These are phyloP conservation scores for Coelastrella sp. DNA, from an alignment of 139 green algal genomes.

Conservation along the genomic window DNA sequence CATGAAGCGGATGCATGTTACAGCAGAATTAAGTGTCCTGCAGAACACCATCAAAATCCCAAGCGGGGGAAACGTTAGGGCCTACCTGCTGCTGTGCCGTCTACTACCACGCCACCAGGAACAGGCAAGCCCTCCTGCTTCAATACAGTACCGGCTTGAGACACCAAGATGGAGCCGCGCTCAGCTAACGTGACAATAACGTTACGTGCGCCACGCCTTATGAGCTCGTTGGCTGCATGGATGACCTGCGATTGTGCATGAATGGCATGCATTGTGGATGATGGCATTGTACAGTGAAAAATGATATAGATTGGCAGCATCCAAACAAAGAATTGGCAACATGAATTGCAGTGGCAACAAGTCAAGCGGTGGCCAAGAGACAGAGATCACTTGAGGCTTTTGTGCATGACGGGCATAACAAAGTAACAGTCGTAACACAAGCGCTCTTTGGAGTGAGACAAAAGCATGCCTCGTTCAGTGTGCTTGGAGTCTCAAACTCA, in stretches of 20 bases:
- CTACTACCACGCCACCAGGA: slow-evolving; percentile 58
- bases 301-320: background rate
- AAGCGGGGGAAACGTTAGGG: background rate
- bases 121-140: slow-evolving; percentile 54
- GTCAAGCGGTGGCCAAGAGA: too few species aligned
- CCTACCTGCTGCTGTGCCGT: slow-evolving; percentile 62
- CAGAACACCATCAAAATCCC: background rate
- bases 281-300: background rate
- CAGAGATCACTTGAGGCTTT: too few species aligned
- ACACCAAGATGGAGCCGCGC: slow-evolving; percentile 68
- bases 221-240: slow-evolving; percentile 55
- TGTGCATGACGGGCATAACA: too few species aligned
- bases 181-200: slow-evolving; percentile 76
- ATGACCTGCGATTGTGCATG: slow-evolving; percentile 46
- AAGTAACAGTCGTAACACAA: too few species aligned
- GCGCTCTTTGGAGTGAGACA: too few species aligned
- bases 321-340: too few species aligned
- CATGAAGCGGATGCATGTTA: too few species aligned
- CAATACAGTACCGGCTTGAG: background rate
- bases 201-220: slow-evolving; percentile 47
- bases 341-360: too few species aligned
- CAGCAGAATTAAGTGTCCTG: too few species aligned
- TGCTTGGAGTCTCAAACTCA: too few species aligned
- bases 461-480: too few species aligned
- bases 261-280: background rate